Evolutionary conservation across 352 stramenopile genomes (phyloP).

Genomic region (Aphanomyces cochlioides): DNA sequence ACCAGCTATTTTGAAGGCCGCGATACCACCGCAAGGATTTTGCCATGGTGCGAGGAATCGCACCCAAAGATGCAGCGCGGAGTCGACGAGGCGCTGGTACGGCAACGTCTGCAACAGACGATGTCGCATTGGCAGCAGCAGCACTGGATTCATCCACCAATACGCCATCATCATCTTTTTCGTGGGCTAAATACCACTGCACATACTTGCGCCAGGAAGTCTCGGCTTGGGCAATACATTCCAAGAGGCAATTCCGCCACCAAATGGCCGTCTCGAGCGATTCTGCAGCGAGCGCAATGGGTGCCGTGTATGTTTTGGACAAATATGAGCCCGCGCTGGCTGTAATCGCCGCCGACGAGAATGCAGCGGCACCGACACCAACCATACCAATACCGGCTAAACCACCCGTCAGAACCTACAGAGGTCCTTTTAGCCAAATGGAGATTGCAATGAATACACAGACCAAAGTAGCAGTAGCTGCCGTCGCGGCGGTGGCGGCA

Average conservation of each 20-base stretch:
- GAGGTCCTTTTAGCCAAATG: background rate
- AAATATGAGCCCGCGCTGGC: conserved; percentile 57
- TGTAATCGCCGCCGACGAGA: conserved; percentile 40
- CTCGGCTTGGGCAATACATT: conserved; percentile 80
- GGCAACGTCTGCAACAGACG: conserved; percentile 28
- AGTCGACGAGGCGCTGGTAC: background rate
- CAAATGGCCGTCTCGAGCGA: conserved; percentile 78
- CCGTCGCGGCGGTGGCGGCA: conserved; percentile 68
- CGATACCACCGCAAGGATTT: conserved; percentile 54
- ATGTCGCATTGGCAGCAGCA: conserved; percentile 2
- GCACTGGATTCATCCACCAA: conserved; percentile 31
- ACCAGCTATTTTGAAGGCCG: conserved; percentile 38
- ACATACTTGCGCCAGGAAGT: conserved; percentile 83
- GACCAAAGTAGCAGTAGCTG: conserved; percentile 41
- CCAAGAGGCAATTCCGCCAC: conserved; percentile 82
- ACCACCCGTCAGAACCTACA: conserved; percentile 54
- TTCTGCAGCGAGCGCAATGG: conserved; percentile 72
- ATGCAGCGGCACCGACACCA: conserved; percentile 75
- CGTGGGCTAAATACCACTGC: conserved; percentile 83
- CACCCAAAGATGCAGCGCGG: conserved; percentile 52
- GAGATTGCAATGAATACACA: background rate
- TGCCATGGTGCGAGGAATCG: conserved; percentile 67
- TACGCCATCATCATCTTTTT: conserved; percentile 40
- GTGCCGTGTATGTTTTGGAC: conserved; percentile 34
- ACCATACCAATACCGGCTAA: conserved; percentile 72